phyloP scores from a whole-genome alignment of 2,329 filamentous ascomycete genomes.

The Pseudogymnoascus sp. region DNA sequence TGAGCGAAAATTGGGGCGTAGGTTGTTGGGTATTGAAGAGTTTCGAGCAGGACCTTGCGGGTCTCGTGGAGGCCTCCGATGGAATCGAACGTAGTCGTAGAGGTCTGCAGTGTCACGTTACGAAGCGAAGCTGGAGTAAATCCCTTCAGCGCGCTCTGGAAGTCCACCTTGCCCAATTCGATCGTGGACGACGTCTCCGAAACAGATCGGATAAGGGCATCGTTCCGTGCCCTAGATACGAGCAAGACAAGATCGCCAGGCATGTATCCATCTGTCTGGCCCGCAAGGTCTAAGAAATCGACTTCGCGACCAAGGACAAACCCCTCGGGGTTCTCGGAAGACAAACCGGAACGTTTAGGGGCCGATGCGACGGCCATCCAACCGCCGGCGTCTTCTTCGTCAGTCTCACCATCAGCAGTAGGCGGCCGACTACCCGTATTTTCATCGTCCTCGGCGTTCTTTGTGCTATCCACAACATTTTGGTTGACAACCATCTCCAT shows the following conservation, averaged over 20 bases:
- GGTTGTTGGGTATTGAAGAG: constrained; percentile 91
- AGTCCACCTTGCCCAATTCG: constrained; percentile 65
- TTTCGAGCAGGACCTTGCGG: constrained; percentile 85
- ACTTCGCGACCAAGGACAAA: constrained; percentile 70
- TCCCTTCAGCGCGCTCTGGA: constrained; percentile 74
- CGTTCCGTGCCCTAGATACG: constrained; percentile 79
- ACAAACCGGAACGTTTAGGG: constrained; percentile 37
- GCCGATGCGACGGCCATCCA: constrained; percentile 72
- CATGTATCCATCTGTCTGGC: constrained; percentile 96
- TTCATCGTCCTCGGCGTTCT: constrained; percentile 31
- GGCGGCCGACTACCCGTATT: constrained; percentile 45
- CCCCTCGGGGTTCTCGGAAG: constrained; percentile 41
- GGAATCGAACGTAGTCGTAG: constrained; percentile 82
- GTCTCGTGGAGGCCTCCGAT: constrained; percentile 86
- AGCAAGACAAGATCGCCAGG: constrained; percentile 84
- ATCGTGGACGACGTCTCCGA: constrained; percentile 44
- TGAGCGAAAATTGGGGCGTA: constrained; percentile 97
- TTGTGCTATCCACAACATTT: constrained; percentile 37
- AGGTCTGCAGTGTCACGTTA: constrained; percentile 88
- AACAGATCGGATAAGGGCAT: constrained; percentile 82
- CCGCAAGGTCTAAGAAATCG: constrained; percentile 87
- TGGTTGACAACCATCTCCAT: constrained; percentile 69
- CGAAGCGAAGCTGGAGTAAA: constrained; percentile 93
- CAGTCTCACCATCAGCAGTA: constrained; percentile 44
- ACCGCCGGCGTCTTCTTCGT: constrained; percentile 48